Base-by-base conservation (phyloP, 2,329 filamentous ascomycete genomes). In the Microdochium bolleyi region DNA sequence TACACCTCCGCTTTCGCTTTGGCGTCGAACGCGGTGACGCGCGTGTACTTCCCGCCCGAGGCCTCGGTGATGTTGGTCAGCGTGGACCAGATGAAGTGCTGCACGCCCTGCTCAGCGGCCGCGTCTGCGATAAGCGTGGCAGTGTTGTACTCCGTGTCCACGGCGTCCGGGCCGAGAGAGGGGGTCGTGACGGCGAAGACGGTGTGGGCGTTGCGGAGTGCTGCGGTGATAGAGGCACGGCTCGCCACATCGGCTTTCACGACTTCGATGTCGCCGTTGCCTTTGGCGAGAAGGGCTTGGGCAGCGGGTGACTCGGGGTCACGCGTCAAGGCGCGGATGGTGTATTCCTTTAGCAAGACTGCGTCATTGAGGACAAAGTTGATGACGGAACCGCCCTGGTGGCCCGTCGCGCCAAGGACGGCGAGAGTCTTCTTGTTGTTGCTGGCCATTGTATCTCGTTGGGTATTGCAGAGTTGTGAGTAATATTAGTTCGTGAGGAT, bases 331-430 rank as follows among this genome's bases (percentile, higher is more conserved):
- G 69, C 77, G 9, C 78, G 73, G 53, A 81, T 67, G 49, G 66
- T 72, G 65, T 71, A 81, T 52, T 72, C 59, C 44, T 69, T 59
- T 1, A 73, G 74, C 19, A 80, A 68, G 2, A 62, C 59, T 1
- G 71, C 58, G 56, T 79, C 70, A 34, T 67, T 66, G 10, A 79
- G 67, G 11, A 81, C 65, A 24, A 67, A 62, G 49, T 71, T 62
- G 52, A 79, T 65, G 9, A 79, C 67, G 9, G 74, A 75, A 11
- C 73, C 66, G 19, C 78, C 77, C 61, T 80, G 78, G 34, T 75
- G 69, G 54, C 77, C 76, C 0, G 77, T 80, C 22, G 76, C 76
- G 9, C 77, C 77, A 50, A 79, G 77, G 24, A 80, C 67, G 24
- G 67, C 70, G 32, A 77, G 63, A 30, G 69, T 56, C 38, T 71